Evolutionary conservation across 495 filamentous ascomycete species (phyloP).

Genomic region (Penicillium angulare): DNA sequence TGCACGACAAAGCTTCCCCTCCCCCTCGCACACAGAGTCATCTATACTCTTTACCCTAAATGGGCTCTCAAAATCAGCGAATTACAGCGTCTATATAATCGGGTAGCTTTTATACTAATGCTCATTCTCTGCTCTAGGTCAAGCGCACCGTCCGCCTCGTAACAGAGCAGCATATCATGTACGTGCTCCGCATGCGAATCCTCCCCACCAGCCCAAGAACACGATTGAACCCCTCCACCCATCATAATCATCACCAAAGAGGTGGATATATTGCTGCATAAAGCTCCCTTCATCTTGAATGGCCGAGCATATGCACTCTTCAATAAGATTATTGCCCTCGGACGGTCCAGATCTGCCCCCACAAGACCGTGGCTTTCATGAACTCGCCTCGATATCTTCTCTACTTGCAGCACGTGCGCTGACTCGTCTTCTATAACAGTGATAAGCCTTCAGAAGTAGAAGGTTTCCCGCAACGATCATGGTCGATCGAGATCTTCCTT

Average conservation of each 20-base stretch:
- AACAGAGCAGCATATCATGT: slow-evolving; percentile 87
- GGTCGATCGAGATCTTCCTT: slow-evolving; percentile 62
- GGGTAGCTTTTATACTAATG: not conserved
- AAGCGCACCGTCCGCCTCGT: slow-evolving; percentile 89
- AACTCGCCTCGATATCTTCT: too few species aligned
- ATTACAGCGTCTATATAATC: too few species aligned
- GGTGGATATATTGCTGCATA: not conserved
- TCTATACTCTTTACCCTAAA: not conserved
- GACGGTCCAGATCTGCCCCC: not conserved
- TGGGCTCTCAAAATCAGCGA: too few species aligned
- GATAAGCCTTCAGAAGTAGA: slow-evolving; percentile 71
- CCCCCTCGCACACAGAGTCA: not conserved
- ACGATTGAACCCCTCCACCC: slow-evolving; percentile 3
- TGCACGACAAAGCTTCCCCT: not conserved
- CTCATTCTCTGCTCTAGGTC: slow-evolving; percentile 47
- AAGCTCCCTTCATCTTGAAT: not conserved
- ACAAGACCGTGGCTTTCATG: too few species aligned
- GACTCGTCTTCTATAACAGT: slow-evolving; percentile 21
- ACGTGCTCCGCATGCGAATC: slow-evolving; percentile 39
- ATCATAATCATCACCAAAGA: too few species aligned
- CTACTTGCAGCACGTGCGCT: not conserved
- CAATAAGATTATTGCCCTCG: not conserved
- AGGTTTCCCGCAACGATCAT: slow-evolving; percentile 84
- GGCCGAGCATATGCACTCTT: not conserved
- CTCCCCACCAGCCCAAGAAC: not conserved